Percentiles rank a stretch among this genome's conserved stretches.
phyloP scores from a whole-genome alignment of 2,329 filamentous ascomycete species.

The Phialocephala subalpina region DNA sequence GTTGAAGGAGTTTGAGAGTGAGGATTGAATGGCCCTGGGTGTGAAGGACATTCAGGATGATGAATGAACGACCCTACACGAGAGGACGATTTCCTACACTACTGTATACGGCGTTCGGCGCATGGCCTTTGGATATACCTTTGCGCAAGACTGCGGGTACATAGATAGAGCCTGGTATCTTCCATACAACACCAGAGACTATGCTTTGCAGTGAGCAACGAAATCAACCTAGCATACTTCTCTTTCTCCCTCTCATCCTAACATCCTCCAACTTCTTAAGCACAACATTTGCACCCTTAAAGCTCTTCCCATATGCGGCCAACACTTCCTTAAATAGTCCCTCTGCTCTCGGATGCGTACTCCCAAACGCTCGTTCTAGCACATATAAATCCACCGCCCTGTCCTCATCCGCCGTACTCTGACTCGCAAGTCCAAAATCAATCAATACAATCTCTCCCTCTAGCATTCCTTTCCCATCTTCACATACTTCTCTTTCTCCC shows the following conservation, averaged over 20 bases:
- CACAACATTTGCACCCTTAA: constrained; percentile 77
- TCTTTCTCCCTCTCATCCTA: constrained; percentile 91
- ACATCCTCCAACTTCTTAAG: constrained; percentile 90
- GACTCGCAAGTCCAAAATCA: constrained; percentile 90
- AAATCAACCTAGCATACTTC: constrained; percentile 87
- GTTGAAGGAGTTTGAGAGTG: constrained; percentile 59
- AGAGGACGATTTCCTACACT: not conserved
- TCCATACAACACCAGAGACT: not conserved
- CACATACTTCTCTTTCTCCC: constrained; percentile 92
- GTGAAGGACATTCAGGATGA: constrained; percentile 24
- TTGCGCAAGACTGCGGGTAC: not conserved
- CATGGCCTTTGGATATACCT: not conserved
- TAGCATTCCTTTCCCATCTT: constrained; percentile 45
- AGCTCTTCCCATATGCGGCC: constrained; percentile 75
- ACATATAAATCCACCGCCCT: constrained; percentile 96
- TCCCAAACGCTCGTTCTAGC: constrained; percentile 91
- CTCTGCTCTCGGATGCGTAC: constrained; percentile 90
- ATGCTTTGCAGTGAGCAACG: not conserved
- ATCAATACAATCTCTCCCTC: constrained; percentile 87
- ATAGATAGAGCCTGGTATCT: constrained; percentile 5
- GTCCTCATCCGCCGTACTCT: constrained; percentile 87
- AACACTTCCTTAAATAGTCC: constrained; percentile 78
- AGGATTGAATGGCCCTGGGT: too few relatives aligned
- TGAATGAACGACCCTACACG: not conserved
- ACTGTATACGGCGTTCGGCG: not conserved